Evolutionary conservation across 2,329 filamentous ascomycete genomes (phyloP), one percentile per base, ranked within the genome.

Genomic region (Beauveria bassiana): DNA sequence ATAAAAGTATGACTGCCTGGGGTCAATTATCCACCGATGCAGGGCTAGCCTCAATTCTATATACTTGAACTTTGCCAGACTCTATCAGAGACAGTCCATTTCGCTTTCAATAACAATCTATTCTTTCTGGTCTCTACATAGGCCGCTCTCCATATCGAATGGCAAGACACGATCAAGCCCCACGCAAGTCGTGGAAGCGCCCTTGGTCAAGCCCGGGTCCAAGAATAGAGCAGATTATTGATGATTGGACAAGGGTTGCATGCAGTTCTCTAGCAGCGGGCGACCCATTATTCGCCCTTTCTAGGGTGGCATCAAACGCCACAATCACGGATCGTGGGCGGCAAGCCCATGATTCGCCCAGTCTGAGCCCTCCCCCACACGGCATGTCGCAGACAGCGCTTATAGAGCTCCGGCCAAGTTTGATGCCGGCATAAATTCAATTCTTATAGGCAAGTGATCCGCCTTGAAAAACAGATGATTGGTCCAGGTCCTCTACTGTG

Each of bases 111-210:
- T 43, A 51, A 43, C 46, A 59, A 58, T 5, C 18, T 2, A 53
- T 9, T 24, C 24, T 31, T 31, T 16, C 45, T 6, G 45, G 46
- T n/a, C 26, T 42, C 34, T 31, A 5, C 8, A 43, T 42, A 31
- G 56, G 46, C 55, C 45, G 12, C 43, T n/a, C 34, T 22, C 46
- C 57, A 52, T 52, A 16, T 43, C 57, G 47, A 51, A 59, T 46
- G 57, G 24, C 10, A 52, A 18, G 22, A 45, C 57, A 52, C 18
- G 57, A 59, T 59, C 38, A n/a, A 28, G 22, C 47, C 26, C 38
- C 57, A 52, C 45, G 34, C 38, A 45, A 52, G 47, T n/a, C 47
- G 45, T 45, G 18, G 57, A 59, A 59, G 47, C 57, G 57, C 57
- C 34, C 38, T 18, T 12, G 26, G 38, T 20, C 34, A 50, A 43